phyloP scores from a whole-genome alignment of 2,329 filamentous ascomycete genomes.

The Xylaria sp. region DNA sequence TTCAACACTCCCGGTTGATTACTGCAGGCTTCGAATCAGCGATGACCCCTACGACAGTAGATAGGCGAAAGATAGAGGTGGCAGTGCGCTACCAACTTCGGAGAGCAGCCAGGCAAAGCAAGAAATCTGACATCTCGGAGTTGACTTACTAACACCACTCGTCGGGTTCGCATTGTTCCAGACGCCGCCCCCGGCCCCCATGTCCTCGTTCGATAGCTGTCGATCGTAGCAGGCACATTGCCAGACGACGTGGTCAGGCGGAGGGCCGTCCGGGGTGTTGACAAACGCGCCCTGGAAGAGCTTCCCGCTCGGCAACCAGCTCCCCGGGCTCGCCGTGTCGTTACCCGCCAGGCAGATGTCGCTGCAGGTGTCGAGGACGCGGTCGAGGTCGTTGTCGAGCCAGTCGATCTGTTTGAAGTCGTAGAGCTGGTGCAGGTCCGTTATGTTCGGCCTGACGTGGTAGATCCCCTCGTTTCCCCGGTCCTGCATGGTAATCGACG shows the following conservation, averaged over 20 bases:
- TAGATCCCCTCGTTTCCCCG: slow-evolving; percentile 27
- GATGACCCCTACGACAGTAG: background rate
- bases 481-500: slow-evolving; percentile 23
- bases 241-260: slow-evolving; percentile 23
- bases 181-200: slow-evolving; percentile 19
- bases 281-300: slow-evolving; percentile 26
- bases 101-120: background rate
- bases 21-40: slow-evolving; percentile 12
- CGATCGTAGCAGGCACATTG: slow-evolving; percentile 28
- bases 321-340: slow-evolving; percentile 21
- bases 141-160: slow-evolving; percentile 24
- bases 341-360: slow-evolving; percentile 26
- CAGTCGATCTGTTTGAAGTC: slow-evolving; percentile 24
- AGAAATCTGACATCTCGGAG: background rate
- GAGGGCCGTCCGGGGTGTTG: slow-evolving; percentile 25
- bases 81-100: background rate
- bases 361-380: slow-evolving; percentile 22
- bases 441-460: slow-evolving; percentile 17
- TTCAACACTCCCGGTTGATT: slow-evolving; percentile 23
- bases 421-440: slow-evolving; percentile 23
- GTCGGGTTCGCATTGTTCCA: slow-evolving; percentile 29
- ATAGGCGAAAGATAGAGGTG: no score
- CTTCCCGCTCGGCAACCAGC: slow-evolving; percentile 23
- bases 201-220: slow-evolving; percentile 16
- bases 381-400: slow-evolving; percentile 23